These are phyloP conservation scores for Dothiorella sarmentorum DNA, from an alignment of 2,329 filamentous ascomycete genomes.

Conservation along the genomic window DNA sequence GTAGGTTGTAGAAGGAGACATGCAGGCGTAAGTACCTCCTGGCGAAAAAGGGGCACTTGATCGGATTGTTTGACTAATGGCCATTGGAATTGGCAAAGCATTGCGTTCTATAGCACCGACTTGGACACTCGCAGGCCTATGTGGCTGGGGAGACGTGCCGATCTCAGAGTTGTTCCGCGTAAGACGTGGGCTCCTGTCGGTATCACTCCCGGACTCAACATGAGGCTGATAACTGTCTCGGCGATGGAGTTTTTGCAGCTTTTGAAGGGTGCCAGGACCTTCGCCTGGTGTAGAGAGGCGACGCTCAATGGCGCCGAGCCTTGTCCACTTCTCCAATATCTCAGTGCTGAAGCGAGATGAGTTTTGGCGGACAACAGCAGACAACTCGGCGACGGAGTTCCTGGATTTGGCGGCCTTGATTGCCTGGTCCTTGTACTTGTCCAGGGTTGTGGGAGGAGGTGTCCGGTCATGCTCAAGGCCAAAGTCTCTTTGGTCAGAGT, in stretches of 20 bases:
- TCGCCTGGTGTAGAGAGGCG: constrained; percentile 24
- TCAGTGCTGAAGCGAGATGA: constrained; percentile 4
- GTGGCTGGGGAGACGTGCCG: constrained; percentile 9
- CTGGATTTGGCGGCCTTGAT: background rate
- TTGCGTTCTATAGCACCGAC: constrained; percentile 1
- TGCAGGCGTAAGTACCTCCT: constrained; percentile 6
- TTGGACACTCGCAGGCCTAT: background rate
- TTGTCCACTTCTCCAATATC: constrained; percentile 33
- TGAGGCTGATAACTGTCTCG: constrained; percentile 32
- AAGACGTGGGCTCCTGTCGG: background rate
- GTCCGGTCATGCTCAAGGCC: background rate
- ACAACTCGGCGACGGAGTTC: background rate
- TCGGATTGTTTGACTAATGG: background rate
- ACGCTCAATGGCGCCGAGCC: constrained; percentile 30
- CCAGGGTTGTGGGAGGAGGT: background rate
- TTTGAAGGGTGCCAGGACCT: constrained; percentile 21
- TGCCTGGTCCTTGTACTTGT: constrained; percentile 10
- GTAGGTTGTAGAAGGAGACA: constrained; percentile 22
- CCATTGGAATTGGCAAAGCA: background rate
- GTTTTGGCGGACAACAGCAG: background rate
- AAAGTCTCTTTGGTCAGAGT: constrained; percentile 11
- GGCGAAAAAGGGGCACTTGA: constrained; percentile 23
- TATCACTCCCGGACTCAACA: constrained; percentile 16
- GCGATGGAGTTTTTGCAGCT: constrained; percentile 34
- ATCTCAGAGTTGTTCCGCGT: background rate